A percentile compares a stretch with the other conserved stretches of the same genome.
Conservation (phyloP, 2,329 filamentous ascomycete genomes). For the Fusarium floridanum region DNA sequence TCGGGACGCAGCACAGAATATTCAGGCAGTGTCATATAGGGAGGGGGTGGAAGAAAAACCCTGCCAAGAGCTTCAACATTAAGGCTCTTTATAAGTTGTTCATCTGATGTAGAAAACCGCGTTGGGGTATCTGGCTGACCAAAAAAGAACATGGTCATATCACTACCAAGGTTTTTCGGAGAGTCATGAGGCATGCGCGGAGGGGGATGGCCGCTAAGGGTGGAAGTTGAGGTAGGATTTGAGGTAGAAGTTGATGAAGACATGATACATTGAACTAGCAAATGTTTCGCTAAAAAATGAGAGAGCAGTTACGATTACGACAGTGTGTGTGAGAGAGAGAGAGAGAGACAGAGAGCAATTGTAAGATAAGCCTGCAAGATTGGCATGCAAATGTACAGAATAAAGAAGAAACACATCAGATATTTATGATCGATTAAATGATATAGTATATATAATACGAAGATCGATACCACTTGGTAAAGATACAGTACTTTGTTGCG, state of each 20-base stretch:
- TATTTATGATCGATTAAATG: conserved; percentile 1
- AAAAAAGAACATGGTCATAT: conserved; percentile 16
- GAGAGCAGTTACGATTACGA: background rate
- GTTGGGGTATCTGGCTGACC: background rate
- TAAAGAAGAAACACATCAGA: background rate
- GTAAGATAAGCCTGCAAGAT: background rate
- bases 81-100: conserved; percentile 6
- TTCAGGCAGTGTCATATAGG: conserved; percentile 1
- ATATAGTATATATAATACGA: background rate
- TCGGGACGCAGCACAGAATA: background rate
- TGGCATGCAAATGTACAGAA: background rate
- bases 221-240: background rate
- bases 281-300: background rate
- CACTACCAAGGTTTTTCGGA: conserved; percentile 11
- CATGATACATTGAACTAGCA: background rate
- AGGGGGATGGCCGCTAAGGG: conserved; percentile 16
- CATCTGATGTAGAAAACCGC: conserved; percentile 8
- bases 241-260: conserved; percentile 14
- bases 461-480: background rate
- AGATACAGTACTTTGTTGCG: background rate
- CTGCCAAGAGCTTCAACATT: background rate
- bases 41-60: conserved; percentile 4
- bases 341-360: background rate
- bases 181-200: conserved; percentile 7
- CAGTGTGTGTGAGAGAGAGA: background rate